These are phyloP conservation scores for Beauveria asiatica DNA, from an alignment of 2,329 filamentous ascomycete species.

Conservation along the genomic window DNA sequence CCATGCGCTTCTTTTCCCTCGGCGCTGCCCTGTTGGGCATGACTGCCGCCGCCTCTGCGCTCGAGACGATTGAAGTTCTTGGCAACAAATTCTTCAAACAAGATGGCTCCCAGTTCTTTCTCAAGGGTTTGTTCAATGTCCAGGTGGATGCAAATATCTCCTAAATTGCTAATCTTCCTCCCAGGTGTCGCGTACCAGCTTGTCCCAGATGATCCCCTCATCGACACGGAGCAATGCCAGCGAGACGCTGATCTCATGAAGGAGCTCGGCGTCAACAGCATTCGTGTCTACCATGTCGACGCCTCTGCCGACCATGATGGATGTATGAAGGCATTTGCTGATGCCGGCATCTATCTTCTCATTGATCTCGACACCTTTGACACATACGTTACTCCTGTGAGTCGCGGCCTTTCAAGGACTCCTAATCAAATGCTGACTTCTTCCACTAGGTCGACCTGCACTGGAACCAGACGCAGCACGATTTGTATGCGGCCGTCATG, in stretches of 20 bases:
- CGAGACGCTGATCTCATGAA: slow-evolving; percentile 72
- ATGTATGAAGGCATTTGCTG: slow-evolving; percentile 73
- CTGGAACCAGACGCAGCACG: slow-evolving; percentile 67
- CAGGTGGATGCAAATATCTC: neutral
- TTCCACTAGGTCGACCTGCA: slow-evolving; percentile 42
- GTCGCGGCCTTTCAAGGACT: neutral
- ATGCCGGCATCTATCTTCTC: slow-evolving; percentile 76
- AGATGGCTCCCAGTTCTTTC: slow-evolving; percentile 73
- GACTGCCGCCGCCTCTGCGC: slow-evolving; percentile 26
- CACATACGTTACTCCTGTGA: slow-evolving; percentile 57
- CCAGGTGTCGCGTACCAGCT: slow-evolving; percentile 67
- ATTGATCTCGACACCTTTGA: slow-evolving; percentile 73
- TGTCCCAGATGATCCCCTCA: slow-evolving; percentile 60
- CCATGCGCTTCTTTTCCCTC: slow-evolving; percentile 32
- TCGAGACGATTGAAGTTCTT: slow-evolving; percentile 44
- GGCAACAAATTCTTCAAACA: slow-evolving; percentile 81
- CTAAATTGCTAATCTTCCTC: neutral
- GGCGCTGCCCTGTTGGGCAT: slow-evolving; percentile 27
- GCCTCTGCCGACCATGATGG: slow-evolving; percentile 59
- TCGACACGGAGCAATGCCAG: slow-evolving; percentile 66
- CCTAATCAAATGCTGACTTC: slow-evolving; percentile 9
- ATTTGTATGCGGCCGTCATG: slow-evolving; percentile 61
- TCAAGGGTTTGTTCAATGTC: slow-evolving; percentile 54
- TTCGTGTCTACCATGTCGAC: slow-evolving; percentile 85
- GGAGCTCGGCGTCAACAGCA: slow-evolving; percentile 70